These are phyloP conservation scores for Bipolaris zeicola DNA, from an alignment of 2,329 filamentous ascomycete species.

Conservation along the genomic window DNA sequence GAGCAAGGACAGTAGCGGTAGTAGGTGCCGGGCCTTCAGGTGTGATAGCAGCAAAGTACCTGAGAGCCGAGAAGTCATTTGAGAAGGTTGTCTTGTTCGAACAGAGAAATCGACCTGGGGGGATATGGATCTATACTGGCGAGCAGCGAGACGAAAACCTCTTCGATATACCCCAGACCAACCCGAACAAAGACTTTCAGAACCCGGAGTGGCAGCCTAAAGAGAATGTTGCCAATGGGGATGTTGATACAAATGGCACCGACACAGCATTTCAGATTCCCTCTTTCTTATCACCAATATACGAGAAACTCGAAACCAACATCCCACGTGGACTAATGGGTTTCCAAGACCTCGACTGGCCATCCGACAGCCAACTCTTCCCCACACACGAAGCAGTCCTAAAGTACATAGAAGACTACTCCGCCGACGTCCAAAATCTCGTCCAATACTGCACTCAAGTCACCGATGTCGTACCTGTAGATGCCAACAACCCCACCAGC, in stretches of 20 bases:
- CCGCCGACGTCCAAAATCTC: conserved; percentile 67
- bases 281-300: conserved; percentile 81
- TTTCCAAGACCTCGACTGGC: conserved; percentile 74
- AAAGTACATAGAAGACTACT: conserved; percentile 75
- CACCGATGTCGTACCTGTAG: conserved; percentile 57
- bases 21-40: conserved; percentile 85
- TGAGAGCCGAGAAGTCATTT: conserved; percentile 73
- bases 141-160: conserved; percentile 55
- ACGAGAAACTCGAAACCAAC: conserved; percentile 83
- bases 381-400: conserved; percentile 74
- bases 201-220: conserved; percentile 60
- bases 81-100: conserved; percentile 78
- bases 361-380: conserved; percentile 69
- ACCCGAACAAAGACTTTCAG: conserved; percentile 65
- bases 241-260: background rate
- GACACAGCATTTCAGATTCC: conserved; percentile 48
- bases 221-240: background rate
- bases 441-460: conserved; percentile 76
- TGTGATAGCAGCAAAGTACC: conserved; percentile 76
- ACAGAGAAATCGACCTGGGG: conserved; percentile 76
- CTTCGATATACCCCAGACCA: conserved; percentile 69
- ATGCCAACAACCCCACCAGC: conserved; percentile 19
- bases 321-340: conserved; percentile 82
- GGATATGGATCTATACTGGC: conserved; percentile 82
- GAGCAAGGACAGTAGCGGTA: conserved; percentile 70